phyloP scores from a whole-genome alignment of 257 asterid genomes.

The Gentiana straminea region DNA sequence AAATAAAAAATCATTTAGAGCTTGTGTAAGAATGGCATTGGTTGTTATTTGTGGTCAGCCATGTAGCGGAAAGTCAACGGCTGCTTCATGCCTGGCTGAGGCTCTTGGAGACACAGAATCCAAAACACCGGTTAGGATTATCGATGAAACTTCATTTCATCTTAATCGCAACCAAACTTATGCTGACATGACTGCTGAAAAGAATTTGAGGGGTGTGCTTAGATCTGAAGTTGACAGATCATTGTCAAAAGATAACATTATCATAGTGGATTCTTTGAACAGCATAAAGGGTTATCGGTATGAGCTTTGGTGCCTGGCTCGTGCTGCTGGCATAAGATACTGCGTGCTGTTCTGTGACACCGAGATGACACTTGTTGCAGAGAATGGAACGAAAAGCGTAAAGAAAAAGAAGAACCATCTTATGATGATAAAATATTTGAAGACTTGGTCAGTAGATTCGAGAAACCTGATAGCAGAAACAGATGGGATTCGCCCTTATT shows the following conservation, averaged over 20 bases:
- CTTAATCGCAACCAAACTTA: slow-evolving; percentile 77
- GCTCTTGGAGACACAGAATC: slow-evolving; percentile 72
- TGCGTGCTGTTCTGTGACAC: slow-evolving; percentile 79
- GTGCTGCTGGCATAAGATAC: slow-evolving; percentile 86
- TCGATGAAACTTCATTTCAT: slow-evolving; percentile 74
- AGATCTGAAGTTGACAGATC: slow-evolving; percentile 98
- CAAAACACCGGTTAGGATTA: slow-evolving; percentile 50
- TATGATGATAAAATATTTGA: slow-evolving; percentile 62
- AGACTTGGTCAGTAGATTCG: slow-evolving; percentile 81
- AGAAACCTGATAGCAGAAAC: slow-evolving; percentile 80
- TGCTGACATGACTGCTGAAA: slow-evolving; percentile 80
- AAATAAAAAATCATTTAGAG: neutral
- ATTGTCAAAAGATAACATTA: slow-evolving; percentile 56
- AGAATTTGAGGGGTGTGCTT: slow-evolving; percentile 79
- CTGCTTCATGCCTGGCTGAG: slow-evolving; percentile 62
- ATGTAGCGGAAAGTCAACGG: slow-evolving; percentile 83
- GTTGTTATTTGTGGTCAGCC: slow-evolving; percentile 99
- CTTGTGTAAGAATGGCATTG: slow-evolving; percentile 57
- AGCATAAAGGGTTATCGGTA: slow-evolving; percentile 96
- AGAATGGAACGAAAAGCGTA: slow-evolving; percentile 68
- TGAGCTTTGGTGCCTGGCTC: slow-evolving; percentile 97
- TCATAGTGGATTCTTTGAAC: slow-evolving; percentile 84
- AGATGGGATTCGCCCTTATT: slow-evolving; percentile 98
- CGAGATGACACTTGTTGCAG: slow-evolving; percentile 45
- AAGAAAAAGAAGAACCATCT: slow-evolving; percentile 32